Evolutionary conservation across 139 green algal species (phyloP), one percentile per base, ranked within the genome.

Genomic region (Pedinophyceae sp.): DNA sequence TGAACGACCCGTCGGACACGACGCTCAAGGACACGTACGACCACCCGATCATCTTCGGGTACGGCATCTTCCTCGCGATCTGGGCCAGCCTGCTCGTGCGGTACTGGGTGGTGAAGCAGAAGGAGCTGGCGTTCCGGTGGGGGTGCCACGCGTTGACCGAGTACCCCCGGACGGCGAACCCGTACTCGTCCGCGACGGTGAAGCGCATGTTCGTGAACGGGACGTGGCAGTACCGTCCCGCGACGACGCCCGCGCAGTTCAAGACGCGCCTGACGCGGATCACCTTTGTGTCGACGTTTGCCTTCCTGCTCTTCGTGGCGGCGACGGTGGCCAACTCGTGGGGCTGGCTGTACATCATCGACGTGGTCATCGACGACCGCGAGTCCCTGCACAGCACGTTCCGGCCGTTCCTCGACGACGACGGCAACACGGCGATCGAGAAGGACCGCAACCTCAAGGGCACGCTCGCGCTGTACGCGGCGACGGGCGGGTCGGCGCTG

Each of bases 11-110:
- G 19, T 25, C 15, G 24, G 53, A 55, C 17, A 46, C 41, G 22
- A 51, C 48, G 30, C 23, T 51, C 30, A 54, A 68, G 28, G 48
- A 57, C 47, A 25, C 49, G 26, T 68, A 68, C 54, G 61, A 68
- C 30, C 61, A 68, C 47, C 61, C 61, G 2, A 50, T 68, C 25
- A 59, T 62, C 39, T 59, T 62, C 28, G 40, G 38, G 15, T 60
- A 52, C 39, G 45, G 23, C 47, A 30, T 62, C 3, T 62, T 68
- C 49, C 28, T 62, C 10, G 26, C 26, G 25, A 16, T 62, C 16
- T 68, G 61, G 61, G 23, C 16, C 39, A 20, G 22, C 18, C 13
- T 61, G 19, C 25, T 53, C 6, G 18, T 58, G 54, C 48, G 49
- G 19, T 48, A 27, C 23, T 68, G 61, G 61, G 19, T 22, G 18